A percentile compares a stretch with the other conserved stretches of the same genome.
Conservation (phyloP, 768 basidiomycete genomes). For the Cystobasidium tubakii region DNA sequence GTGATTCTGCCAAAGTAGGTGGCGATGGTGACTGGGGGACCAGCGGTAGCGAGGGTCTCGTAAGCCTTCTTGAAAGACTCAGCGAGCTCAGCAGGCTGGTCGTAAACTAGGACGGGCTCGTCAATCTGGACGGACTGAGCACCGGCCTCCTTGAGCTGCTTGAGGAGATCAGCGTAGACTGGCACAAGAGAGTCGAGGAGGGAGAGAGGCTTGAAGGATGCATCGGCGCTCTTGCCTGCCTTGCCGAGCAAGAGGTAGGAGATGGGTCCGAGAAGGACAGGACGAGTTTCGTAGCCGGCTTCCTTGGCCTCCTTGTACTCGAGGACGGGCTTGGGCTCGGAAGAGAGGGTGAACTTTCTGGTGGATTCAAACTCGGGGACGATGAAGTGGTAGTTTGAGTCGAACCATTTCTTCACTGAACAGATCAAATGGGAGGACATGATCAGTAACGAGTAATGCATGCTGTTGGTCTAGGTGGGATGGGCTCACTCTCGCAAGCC, state of each 20-base stretch:
- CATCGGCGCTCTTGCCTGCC: slow-evolving; percentile 62
- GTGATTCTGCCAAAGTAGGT: slow-evolving; percentile 97
- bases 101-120: slow-evolving; percentile 91
- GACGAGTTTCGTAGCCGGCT: slow-evolving; percentile 80
- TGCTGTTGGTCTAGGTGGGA: not conserved
- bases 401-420: slow-evolving; percentile 99
- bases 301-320: slow-evolving; percentile 91
- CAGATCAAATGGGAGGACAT: slow-evolving; percentile 97
- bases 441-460: not conserved
- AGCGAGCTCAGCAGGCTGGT: slow-evolving; percentile 68
- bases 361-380: slow-evolving; percentile 63
- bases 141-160: slow-evolving; percentile 85
- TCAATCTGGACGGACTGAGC: slow-evolving; percentile 93
- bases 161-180: slow-evolving; percentile 80
- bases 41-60: slow-evolving; percentile 66
- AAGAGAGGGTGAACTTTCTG: slow-evolving; percentile 66
- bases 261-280: slow-evolving; percentile 90
- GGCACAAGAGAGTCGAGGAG: slow-evolving; percentile 83
- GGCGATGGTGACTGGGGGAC: slow-evolving; percentile 73
- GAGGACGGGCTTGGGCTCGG: slow-evolving; percentile 83
- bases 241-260: slow-evolving; percentile 93
- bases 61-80: slow-evolving; percentile 75
- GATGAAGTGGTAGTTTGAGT: slow-evolving; percentile 62
- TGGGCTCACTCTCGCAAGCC: slow-evolving; percentile 23
- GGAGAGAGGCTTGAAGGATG: slow-evolving; percentile 74